These are phyloP conservation scores for Colletotrichum zoysiae DNA, from an alignment of 2,329 filamentous ascomycete genomes.

Conservation along the genomic window DNA sequence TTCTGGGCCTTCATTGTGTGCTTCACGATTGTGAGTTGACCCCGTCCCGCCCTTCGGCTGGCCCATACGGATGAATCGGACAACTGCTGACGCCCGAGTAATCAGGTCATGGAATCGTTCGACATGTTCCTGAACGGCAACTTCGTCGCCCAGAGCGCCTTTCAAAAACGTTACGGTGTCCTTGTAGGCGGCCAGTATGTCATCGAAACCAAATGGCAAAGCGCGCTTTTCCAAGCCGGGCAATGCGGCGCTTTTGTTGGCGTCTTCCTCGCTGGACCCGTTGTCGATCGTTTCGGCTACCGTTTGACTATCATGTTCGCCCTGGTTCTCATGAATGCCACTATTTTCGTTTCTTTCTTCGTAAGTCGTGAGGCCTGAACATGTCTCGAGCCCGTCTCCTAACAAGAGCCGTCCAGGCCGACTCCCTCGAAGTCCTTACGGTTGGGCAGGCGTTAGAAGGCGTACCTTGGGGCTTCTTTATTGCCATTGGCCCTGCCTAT, in stretches of 20 bases:
- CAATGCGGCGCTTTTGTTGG: slow-evolving; percentile 53
- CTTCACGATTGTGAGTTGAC: slow-evolving; percentile 60
- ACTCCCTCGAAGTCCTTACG: slow-evolving; percentile 58
- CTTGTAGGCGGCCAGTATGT: slow-evolving; percentile 36
- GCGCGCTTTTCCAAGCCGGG: slow-evolving; percentile 51
- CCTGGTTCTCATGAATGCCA: slow-evolving; percentile 48
- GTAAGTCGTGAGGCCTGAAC: slow-evolving; percentile 52
- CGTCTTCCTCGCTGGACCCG: slow-evolving; percentile 53
- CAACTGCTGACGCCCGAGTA: neutral
- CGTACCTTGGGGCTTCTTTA: slow-evolving; percentile 73
- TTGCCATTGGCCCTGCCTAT: slow-evolving; percentile 72
- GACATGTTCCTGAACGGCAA: slow-evolving; percentile 62
- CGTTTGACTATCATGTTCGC: slow-evolving; percentile 53
- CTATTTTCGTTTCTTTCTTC: slow-evolving; percentile 63
- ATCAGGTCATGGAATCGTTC: slow-evolving; percentile 63
- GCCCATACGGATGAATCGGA: neutral
- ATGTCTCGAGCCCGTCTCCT: slow-evolving; percentile 5
- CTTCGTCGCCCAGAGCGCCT: slow-evolving; percentile 58
- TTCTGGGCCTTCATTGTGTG: slow-evolving; percentile 64
- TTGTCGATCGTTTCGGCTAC: slow-evolving; percentile 54
- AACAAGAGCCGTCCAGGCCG: slow-evolving; percentile 47
- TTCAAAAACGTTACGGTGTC: slow-evolving; percentile 55
- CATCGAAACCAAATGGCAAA: slow-evolving; percentile 58
- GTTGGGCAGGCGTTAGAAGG: slow-evolving; percentile 69
- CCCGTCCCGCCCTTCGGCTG: too few relatives aligned